Evolutionary conservation across 164 flowering plant genomes (phyloP).

Genomic region (Umbilicus rupestris): DNA sequence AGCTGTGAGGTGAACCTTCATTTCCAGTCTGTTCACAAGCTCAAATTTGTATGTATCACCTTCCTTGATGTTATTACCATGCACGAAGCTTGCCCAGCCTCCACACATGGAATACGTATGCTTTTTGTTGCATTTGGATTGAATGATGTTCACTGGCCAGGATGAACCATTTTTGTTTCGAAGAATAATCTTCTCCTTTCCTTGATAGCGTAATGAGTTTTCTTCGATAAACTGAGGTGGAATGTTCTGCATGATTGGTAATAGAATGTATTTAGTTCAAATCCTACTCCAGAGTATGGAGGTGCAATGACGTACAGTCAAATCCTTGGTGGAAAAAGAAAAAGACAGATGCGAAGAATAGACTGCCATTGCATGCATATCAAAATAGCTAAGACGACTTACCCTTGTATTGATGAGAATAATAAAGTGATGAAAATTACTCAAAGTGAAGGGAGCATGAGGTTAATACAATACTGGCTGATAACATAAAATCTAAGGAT

Average conservation of each 20-base stretch:
- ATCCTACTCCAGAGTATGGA: background rate
- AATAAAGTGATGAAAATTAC: too few relatives aligned
- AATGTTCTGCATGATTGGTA: background rate
- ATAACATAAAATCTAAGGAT: too few relatives aligned
- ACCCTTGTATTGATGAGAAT: too few relatives aligned
- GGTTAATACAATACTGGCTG: too few relatives aligned
- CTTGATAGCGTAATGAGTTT: background rate
- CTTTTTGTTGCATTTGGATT: background rate
- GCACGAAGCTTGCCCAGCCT: conserved; percentile 30
- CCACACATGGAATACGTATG: background rate
- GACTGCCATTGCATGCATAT: background rate
- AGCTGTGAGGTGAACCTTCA: background rate
- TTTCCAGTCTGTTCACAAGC: conserved; percentile 8
- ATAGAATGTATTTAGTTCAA: background rate
- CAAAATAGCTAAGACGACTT: background rate
- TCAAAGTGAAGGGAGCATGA: too few relatives aligned
- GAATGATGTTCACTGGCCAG: background rate
- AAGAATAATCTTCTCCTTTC: background rate
- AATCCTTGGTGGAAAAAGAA: background rate
- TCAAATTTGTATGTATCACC: conserved; percentile 29
- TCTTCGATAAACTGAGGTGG: background rate
- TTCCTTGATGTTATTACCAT: conserved; percentile 23
- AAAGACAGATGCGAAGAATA: too few relatives aligned
- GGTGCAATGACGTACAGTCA: background rate
- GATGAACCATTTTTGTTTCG: background rate